These are phyloP conservation scores for Neolentinus lepideus DNA, from an alignment of 1,284 basidiomycete species.

Conservation along the genomic window DNA sequence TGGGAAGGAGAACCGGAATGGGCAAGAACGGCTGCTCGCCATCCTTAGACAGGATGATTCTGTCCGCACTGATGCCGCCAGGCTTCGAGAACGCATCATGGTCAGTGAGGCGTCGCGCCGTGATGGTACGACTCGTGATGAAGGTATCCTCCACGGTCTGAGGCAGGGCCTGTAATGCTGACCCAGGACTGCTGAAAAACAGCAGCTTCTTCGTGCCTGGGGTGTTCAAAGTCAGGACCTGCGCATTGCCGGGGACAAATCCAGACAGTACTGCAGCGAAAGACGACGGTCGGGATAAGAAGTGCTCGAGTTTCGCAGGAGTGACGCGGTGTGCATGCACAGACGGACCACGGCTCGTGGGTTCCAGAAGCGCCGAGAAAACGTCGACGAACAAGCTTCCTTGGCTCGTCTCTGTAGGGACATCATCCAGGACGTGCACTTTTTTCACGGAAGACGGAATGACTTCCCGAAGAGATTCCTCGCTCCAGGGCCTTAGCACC, in stretches of 20 bases:
- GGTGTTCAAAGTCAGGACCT: slow-evolving; percentile 16
- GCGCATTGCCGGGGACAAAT: slow-evolving; percentile 18
- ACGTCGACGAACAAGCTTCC: slow-evolving; percentile 71
- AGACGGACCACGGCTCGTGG: slow-evolving; percentile 26
- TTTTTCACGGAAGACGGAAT: slow-evolving; percentile 51
- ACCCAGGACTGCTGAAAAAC: slow-evolving; percentile 54
- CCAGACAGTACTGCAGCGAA: slow-evolving; percentile 11
- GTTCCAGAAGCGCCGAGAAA: slow-evolving; percentile 50
- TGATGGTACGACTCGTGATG: slow-evolving; percentile 36
- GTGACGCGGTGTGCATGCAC: slow-evolving; percentile 55
- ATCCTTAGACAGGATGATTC: slow-evolving; percentile 48
- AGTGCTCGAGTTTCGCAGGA: slow-evolving; percentile 43
- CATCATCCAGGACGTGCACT: slow-evolving; percentile 72
- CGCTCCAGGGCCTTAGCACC: slow-evolving; percentile 72
- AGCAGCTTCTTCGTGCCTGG: slow-evolving; percentile 45
- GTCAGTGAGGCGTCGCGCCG: slow-evolving; percentile 52
- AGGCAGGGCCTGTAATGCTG: slow-evolving; percentile 45
- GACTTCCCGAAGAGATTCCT: slow-evolving; percentile 44
- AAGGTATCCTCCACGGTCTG: slow-evolving; percentile 55
- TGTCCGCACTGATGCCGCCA: slow-evolving; percentile 58
- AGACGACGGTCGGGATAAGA: slow-evolving; percentile 24
- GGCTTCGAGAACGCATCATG: slow-evolving; percentile 64
- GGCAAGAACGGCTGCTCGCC: slow-evolving; percentile 19
- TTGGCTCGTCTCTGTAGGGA: slow-evolving; percentile 52
- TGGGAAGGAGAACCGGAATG: slow-evolving; percentile 13